These are phyloP conservation scores for Haberlea rhodopensis DNA, from an alignment of 257 asterid genomes.

Conservation along the genomic window DNA sequence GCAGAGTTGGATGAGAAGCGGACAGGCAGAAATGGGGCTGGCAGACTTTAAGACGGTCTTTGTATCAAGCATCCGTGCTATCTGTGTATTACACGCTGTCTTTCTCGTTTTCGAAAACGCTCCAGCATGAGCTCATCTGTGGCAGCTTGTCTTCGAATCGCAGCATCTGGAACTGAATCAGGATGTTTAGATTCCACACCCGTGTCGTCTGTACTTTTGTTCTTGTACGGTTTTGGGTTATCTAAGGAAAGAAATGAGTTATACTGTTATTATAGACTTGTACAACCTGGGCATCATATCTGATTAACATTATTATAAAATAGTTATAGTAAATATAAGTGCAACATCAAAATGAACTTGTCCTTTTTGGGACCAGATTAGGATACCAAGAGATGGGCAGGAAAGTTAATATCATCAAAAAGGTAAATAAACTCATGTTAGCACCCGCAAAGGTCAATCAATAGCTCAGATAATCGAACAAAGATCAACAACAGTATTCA, in stretches of 20 bases:
- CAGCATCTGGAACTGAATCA: constrained; percentile 55
- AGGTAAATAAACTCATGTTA: neutral
- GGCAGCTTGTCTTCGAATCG: constrained; percentile 82
- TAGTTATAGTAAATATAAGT: neutral
- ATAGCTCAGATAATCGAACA: neutral
- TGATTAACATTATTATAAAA: neutral
- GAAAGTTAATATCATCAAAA: neutral
- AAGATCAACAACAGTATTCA: constrained; percentile 8
- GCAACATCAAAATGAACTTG: neutral
- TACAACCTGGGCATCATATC: constrained; percentile 1
- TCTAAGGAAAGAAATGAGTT: constrained; percentile 44
- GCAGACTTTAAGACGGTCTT: constrained; percentile 1
- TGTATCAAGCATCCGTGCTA: constrained; percentile 31
- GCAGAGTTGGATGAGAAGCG: neutral
- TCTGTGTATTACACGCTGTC: constrained; percentile 76
- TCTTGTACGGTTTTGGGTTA: constrained; percentile 62
- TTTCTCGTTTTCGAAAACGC: constrained; percentile 89
- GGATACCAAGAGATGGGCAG: neutral
- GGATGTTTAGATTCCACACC: constrained; percentile 44
- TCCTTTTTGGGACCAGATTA: neutral
- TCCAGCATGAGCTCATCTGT: constrained; percentile 92
- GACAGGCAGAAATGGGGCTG: neutral
- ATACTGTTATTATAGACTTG: constrained; percentile 14
- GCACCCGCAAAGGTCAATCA: neutral
- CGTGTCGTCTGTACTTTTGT: constrained; percentile 43